phyloP scores from a whole-genome alignment of 306 rosid genomes.

The Cotoneaster glaucophyllus region DNA sequence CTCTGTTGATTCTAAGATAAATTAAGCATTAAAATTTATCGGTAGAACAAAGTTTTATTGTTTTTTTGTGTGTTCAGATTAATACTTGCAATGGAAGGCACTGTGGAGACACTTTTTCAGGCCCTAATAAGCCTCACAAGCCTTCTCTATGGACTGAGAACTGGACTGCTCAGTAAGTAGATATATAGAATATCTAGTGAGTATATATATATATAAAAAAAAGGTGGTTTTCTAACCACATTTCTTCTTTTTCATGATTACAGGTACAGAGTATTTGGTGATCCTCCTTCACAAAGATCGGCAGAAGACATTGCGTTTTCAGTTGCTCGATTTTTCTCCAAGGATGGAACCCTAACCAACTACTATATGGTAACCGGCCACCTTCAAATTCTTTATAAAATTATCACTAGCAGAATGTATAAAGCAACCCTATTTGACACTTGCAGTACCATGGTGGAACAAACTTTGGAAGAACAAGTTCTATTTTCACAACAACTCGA shows the following conservation, averaged over 20 bases:
- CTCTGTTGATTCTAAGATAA: neutral
- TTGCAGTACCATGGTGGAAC: slow-evolving; percentile 95
- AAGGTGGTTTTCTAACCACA: neutral
- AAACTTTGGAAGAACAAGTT: slow-evolving; percentile 68
- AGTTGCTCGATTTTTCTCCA: slow-evolving; percentile 75
- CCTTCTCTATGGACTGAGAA: slow-evolving; percentile 91
- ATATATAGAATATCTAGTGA: neutral
- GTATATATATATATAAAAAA: too few relatives aligned
- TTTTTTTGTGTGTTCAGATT: slow-evolving; percentile 35
- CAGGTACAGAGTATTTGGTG: slow-evolving; percentile 81
- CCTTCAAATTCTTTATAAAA: neutral
- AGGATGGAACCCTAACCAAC: slow-evolving; percentile 64
- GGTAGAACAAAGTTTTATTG: neutral
- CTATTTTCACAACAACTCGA: slow-evolving; percentile 66
- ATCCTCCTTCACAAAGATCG: slow-evolving; percentile 65
- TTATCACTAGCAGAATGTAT: neutral
- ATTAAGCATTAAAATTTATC: neutral
- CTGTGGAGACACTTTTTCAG: slow-evolving; percentile 87
- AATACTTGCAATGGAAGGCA: slow-evolving; percentile 95
- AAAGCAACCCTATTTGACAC: slow-evolving; percentile 8
- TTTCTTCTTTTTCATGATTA: slow-evolving; percentile 18
- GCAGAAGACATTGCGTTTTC: slow-evolving; percentile 92
- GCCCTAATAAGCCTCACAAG: slow-evolving; percentile 87
- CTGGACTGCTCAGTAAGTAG: slow-evolving; percentile 92
- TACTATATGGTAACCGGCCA: slow-evolving; percentile 69